A percentile compares a stretch with the other conserved stretches of the same genome.
Evolutionary conservation across 2,329 filamentous ascomycete genomes (phyloP).

Genomic region (Phoma herbarum): DNA sequence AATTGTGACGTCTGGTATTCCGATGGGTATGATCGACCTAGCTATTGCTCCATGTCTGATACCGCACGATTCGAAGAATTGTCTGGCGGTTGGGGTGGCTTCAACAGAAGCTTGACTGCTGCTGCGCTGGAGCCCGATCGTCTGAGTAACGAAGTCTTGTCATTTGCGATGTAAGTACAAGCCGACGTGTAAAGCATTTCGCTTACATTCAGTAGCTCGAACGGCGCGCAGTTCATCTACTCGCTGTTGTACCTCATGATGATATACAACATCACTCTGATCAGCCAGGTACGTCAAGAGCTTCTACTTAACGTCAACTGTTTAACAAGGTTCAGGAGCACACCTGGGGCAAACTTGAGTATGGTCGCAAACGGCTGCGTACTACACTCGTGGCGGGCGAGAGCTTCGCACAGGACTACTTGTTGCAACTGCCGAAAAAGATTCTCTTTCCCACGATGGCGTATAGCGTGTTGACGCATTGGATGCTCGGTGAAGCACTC

Average conservation of each 20-base stretch:
- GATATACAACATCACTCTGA: conserved; percentile 44
- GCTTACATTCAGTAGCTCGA: conserved; percentile 28
- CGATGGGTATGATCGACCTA: background rate
- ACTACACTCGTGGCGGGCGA: conserved; percentile 42
- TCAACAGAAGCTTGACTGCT: conserved; percentile 32
- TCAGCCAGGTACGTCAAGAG: conserved; percentile 25
- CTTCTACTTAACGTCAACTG: background rate
- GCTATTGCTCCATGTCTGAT: conserved; percentile 6
- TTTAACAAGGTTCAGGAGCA: conserved; percentile 26
- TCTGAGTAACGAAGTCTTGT: conserved; percentile 34
- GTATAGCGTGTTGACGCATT: conserved; percentile 41
- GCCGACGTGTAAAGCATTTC: background rate
- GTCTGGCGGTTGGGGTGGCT: conserved; percentile 39
- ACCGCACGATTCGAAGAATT: conserved; percentile 19
- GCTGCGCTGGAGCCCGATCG: conserved; percentile 28
- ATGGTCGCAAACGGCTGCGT: conserved; percentile 33
- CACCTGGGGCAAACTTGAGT: conserved; percentile 44
- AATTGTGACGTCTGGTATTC: conserved; percentile 15
- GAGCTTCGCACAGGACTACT: conserved; percentile 39
- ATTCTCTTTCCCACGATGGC: conserved; percentile 44
- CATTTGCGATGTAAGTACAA: conserved; percentile 36
- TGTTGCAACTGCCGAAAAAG: conserved; percentile 43
- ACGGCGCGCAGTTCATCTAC: conserved; percentile 45
- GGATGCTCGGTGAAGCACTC: conserved; percentile 45
- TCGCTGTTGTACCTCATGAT: conserved; percentile 44